Conservation (phyloP, 2,329 filamentous ascomycete genomes). For the Diplodia corticola region DNA sequence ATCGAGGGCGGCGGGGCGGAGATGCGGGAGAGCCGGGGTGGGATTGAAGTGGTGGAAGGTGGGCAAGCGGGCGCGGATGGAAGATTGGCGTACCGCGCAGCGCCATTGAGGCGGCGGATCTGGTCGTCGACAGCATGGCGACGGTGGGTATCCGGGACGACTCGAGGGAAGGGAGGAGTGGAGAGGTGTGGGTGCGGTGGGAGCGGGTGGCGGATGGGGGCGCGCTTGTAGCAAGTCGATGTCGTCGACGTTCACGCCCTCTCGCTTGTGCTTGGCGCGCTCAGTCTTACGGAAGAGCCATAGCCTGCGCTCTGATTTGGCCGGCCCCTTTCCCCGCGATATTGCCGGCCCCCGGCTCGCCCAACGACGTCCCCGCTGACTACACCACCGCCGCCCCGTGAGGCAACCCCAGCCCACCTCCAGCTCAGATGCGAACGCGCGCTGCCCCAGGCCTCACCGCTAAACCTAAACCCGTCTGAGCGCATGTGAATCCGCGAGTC, state of each 20-base stretch:
- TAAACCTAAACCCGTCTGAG: background rate
- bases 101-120: slow-evolving; percentile 55
- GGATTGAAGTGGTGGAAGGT: background rate
- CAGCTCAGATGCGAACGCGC: background rate
- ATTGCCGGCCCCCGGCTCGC: background rate
- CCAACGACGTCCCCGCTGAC: slow-evolving; percentile 19
- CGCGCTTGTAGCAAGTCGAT: slow-evolving; percentile 27
- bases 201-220: slow-evolving; percentile 36
- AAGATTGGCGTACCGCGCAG: slow-evolving; percentile 49
- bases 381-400: background rate
- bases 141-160: slow-evolving; percentile 14
- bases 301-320: slow-evolving; percentile 19
- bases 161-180: slow-evolving; percentile 34
- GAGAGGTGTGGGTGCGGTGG: slow-evolving; percentile 29
- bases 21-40: background rate
- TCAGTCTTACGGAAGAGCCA: slow-evolving; percentile 15
- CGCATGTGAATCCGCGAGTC: slow-evolving; percentile 9
- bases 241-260: slow-evolving; percentile 32
- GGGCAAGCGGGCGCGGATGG: slow-evolving; percentile 12
- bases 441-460: background rate
- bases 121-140: slow-evolving; percentile 53
- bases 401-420: background rate
- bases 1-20: background rate
- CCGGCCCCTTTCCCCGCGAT: background rate
- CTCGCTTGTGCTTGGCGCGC: slow-evolving; percentile 24